Base-by-base conservation (phyloP, 2,329 filamentous ascomycete species). In the Talaromyces sp. region DNA sequence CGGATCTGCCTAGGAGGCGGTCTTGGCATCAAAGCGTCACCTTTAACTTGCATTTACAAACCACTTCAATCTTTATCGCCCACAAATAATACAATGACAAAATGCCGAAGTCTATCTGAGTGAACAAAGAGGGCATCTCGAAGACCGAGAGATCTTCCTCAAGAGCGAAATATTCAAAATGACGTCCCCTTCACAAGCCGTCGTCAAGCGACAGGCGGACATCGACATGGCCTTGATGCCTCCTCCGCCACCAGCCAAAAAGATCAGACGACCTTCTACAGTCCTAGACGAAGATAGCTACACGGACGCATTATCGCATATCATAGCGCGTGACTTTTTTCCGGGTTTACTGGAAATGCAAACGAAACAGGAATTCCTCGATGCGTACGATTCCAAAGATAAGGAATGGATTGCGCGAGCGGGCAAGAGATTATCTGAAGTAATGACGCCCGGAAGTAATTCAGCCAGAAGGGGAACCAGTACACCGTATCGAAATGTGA, bases 261-360 rank as follows among this genome's bases (percentile, higher is more conserved):
- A 92, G 66, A 96, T 97, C 73, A 97, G 97, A 79, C 87, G 95
- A 61, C 95, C 95, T 0, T 88, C 89, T 68, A 90, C 90, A 68
- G 88, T 97, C 33, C 86, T 99, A 33, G 92, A 97, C 76, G 95
- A 99, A 83, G 94, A 99, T 70, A 88, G 90, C 62, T 99, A 99
- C 78, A 95, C 92, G 2, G 88, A 93, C 65, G 90, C 91, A 0
- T 84, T 99, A 33, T 97, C 93, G 0, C 90, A 95, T 70, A 98
- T 99, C 74, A 97, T 99, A 68, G 92, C 92, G 10, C 89, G 95
- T 69, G 95, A 99, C 82, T 99, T 96, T 82, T 99, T 98, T 73
- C 95, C 95, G 0, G 95, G 94, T 0, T 84, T 99, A 0, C 81
- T 93, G 4, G 93, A 98, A 75, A 89, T 89, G 15, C 89, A 96